These are phyloP conservation scores for Inonotus obliquus DNA, from an alignment of 1,284 basidiomycete species.

Conservation along the genomic window DNA sequence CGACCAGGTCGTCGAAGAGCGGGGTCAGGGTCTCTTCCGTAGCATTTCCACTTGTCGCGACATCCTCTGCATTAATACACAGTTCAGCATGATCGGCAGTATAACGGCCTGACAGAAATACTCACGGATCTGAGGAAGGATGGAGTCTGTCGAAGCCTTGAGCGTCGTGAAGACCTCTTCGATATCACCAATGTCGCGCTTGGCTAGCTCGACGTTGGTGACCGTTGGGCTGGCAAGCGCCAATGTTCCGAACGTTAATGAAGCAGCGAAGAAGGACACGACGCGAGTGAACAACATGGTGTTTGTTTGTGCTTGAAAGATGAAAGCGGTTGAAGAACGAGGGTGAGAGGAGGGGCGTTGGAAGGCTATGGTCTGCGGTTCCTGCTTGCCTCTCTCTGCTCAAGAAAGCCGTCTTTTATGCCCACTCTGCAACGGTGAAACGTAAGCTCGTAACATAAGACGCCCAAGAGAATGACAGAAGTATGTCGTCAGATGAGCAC, in stretches of 20 bases:
- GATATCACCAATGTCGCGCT: constrained; percentile 9
- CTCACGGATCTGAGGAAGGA: constrained; percentile 17
- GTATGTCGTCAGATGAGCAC: neutral
- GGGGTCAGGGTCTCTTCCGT: constrained; percentile 12
- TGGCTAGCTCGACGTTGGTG: neutral
- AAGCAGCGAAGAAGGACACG: constrained; percentile 6
- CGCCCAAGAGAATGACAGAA: neutral
- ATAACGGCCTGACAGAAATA: neutral
- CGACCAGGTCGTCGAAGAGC: constrained; percentile 12
- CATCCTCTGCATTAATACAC: neutral
- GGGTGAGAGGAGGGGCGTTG: neutral
- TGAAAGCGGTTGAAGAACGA: neutral
- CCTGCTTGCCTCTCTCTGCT: neutral
- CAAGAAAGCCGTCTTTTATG: neutral
- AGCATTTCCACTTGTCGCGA: constrained; percentile 1
- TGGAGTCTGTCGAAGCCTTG: constrained; percentile 4
- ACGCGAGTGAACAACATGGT: constrained; percentile 15
- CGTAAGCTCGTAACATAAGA: neutral
- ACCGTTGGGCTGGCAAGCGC: constrained; percentile 7
- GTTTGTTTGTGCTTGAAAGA: neutral
- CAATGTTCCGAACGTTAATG: constrained; percentile 10
- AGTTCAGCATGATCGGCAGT: neutral
- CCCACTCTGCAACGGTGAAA: neutral
- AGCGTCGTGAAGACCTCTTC: constrained; percentile 11
- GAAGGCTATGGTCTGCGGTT: neutral